Evolutionary conservation across 805 yeast species (phyloP).

Genomic region (Metschnikowia drakensbergensis): DNA sequence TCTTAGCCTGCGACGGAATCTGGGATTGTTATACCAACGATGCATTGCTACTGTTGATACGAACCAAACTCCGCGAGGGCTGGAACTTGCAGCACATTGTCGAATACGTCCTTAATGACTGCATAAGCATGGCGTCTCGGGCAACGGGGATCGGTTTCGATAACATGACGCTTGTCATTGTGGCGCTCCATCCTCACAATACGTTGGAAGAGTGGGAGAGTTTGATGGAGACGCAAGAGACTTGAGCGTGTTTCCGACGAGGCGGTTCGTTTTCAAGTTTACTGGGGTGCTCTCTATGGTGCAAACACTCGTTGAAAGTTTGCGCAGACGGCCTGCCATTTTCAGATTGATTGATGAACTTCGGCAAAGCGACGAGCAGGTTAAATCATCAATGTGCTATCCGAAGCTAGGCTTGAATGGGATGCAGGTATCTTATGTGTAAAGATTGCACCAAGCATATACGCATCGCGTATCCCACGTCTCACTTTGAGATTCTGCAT

Average conservation of each 20-base stretch:
- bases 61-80: slow-evolving; percentile 56
- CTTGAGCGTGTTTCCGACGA: background rate
- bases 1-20: slow-evolving; percentile 45
- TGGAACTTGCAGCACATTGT: slow-evolving; percentile 56
- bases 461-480: too few species aligned
- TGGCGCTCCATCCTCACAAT: slow-evolving; percentile 52
- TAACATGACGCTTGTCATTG: slow-evolving; percentile 72
- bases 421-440: too few species aligned
- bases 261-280: slow-evolving; percentile 11
- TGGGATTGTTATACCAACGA: slow-evolving; percentile 53
- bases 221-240: slow-evolving; percentile 37
- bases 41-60: slow-evolving; percentile 49
- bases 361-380: background rate
- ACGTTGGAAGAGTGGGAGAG: slow-evolving; percentile 56
- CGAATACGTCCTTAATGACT: slow-evolving; percentile 58
- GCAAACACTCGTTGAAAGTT: background rate
- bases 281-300: background rate
- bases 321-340: background rate
- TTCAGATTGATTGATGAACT: background rate
- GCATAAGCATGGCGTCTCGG: slow-evolving; percentile 67
- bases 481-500: background rate
- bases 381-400: too few species aligned
- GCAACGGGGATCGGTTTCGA: slow-evolving; percentile 79
- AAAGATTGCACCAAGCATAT: too few species aligned
- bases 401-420: too few species aligned